Base-by-base conservation (phyloP, 2,329 filamentous ascomycete species). In the Exophiala sp. region DNA sequence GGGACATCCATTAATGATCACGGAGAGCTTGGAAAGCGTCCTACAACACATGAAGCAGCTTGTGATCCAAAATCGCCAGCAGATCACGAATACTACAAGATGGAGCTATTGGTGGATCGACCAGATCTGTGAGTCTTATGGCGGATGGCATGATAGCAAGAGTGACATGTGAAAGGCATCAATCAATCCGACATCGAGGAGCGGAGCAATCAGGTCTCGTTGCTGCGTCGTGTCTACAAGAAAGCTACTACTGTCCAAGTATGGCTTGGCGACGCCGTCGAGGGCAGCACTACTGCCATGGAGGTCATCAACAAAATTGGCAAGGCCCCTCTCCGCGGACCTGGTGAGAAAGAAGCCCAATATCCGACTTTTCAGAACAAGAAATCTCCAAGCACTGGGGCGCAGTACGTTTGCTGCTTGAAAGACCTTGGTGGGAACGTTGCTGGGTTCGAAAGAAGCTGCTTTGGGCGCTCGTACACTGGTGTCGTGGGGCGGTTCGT, bases 211-310 rank as follows among this genome's bases (percentile, higher is more conserved):
- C 59, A 59, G 20, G 59, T 59, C 16, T n/a, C 47, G 1, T 47
- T 61, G 40, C 57, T 61, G 59, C 50, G 58, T 18, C 47, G 53
- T 18, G 55, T 60, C 34, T 61, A 55, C 16, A 47, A 52, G 34
- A 52, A 45, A 16, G 60, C 58, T 5, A 29, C 14, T 5, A 53
- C 47, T 43, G 59, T 61, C 2, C 44, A 58, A 24, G 35, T 61
- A 9, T 63, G 61, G 61, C 50, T 63, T n/a, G 60, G 55, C 10
- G 24, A 50, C 18, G 53, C 54, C 9, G 44, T 55, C 11, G 44
- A 50, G 12, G 52, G 55, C n/a, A 55, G 40, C 20, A 38, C 46
- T n/a, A 36, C 44, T 12, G 61, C 55, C 18, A 48, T 56, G 10
- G 44, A 57, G 8, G 11, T 56, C 9, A 52, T 61, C 21, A 40